A percentile compares a stretch with the other conserved stretches of the same genome.
Evolutionary conservation across 2,329 filamentous ascomycete genomes (phyloP).

Genomic region (Fonsecaea pedrosoi): DNA sequence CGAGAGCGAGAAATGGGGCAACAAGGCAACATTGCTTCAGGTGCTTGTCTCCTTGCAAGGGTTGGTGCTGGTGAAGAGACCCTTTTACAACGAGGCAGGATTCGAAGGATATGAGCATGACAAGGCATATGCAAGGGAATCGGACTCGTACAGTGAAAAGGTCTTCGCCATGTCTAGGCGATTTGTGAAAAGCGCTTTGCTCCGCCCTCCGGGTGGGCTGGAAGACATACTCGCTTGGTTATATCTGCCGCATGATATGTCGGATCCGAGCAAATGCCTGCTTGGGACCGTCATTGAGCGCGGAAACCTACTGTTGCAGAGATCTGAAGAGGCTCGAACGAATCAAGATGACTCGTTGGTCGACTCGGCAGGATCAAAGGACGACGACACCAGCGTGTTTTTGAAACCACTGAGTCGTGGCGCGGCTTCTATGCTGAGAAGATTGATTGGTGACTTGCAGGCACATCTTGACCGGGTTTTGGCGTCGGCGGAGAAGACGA

Average conservation of each 20-base stretch:
- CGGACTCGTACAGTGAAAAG: slow-evolving; percentile 60
- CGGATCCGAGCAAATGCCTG: slow-evolving; percentile 18
- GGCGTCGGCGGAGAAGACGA: neutral
- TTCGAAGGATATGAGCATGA: slow-evolving; percentile 61
- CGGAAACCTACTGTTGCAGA: slow-evolving; percentile 42
- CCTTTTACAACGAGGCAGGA: slow-evolving; percentile 70
- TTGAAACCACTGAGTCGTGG: slow-evolving; percentile 45
- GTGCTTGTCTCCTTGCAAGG: slow-evolving; percentile 64
- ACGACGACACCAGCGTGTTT: slow-evolving; percentile 41
- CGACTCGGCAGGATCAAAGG: slow-evolving; percentile 33
- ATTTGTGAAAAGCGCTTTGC: slow-evolving; percentile 59
- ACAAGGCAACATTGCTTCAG: slow-evolving; percentile 63
- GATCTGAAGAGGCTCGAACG: slow-evolving; percentile 30
- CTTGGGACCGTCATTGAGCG: slow-evolving; percentile 39
- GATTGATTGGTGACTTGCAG: slow-evolving; percentile 42
- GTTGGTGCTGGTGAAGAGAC: slow-evolving; percentile 64
- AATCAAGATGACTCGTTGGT: slow-evolving; percentile 37
- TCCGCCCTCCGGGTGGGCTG: slow-evolving; percentile 53
- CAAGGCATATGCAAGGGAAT: slow-evolving; percentile 54
- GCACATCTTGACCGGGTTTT: slow-evolving; percentile 17
- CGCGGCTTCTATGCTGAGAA: slow-evolving; percentile 45
- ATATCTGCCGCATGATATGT: slow-evolving; percentile 49
- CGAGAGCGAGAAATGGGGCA: slow-evolving; percentile 61
- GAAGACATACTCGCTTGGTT: slow-evolving; percentile 61
- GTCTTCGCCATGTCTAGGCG: slow-evolving; percentile 60